Conservation (phyloP, 345 rosid species). For the Physaria fendleri region DNA sequence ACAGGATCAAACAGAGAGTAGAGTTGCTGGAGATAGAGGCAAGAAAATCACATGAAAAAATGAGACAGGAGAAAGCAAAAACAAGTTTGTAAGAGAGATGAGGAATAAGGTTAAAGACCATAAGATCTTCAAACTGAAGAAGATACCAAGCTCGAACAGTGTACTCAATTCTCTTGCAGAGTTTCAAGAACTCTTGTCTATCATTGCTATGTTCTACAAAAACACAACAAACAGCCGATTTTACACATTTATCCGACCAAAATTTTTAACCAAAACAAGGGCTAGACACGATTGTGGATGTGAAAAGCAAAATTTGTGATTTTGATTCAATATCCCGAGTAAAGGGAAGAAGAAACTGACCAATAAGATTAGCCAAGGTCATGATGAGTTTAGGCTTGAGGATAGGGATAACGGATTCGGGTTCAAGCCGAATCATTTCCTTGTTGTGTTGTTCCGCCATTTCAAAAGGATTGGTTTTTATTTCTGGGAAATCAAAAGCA, state of each 20-base stretch:
- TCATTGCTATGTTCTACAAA: conserved; percentile 62
- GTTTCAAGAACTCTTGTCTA: conserved; percentile 74
- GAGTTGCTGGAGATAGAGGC: conserved; percentile 65
- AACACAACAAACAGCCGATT: too few species aligned
- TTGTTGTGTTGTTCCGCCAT: conserved; percentile 33
- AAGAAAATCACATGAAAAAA: too few species aligned
- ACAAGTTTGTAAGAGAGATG: not conserved
- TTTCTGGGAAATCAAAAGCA: not conserved
- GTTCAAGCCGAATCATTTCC: conserved; percentile 76
- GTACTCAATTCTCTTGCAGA: conserved; percentile 90
- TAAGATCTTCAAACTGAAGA: conserved; percentile 89
- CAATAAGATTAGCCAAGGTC: conserved; percentile 91
- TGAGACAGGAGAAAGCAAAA: not conserved
- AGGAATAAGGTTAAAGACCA: conserved; percentile 39
- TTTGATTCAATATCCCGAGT: not conserved
- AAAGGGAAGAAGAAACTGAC: conserved; percentile 25
- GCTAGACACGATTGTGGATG: not conserved
- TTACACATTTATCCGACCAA: not conserved
- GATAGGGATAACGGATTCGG: conserved; percentile 86
- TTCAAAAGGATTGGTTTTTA: not conserved
- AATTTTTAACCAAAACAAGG: not conserved
- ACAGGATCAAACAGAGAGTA: conserved; percentile 92
- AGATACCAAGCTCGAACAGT: conserved; percentile 96
- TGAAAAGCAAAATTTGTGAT: not conserved
- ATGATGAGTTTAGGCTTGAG: conserved; percentile 91